Evolutionary conservation across 768 basidiomycete genomes (phyloP).

Genomic region (Pleurotus eryngii): DNA sequence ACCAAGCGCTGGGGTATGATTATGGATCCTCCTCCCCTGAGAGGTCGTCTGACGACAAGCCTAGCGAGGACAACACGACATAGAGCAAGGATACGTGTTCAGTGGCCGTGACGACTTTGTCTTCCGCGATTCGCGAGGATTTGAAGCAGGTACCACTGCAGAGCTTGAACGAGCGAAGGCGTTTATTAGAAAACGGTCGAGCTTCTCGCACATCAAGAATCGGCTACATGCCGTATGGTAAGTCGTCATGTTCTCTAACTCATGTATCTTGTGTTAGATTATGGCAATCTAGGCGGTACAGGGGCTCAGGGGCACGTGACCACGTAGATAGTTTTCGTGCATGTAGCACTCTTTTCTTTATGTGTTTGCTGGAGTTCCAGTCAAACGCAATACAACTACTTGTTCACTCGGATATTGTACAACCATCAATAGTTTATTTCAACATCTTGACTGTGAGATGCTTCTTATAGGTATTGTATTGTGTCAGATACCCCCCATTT

Average conservation of each 20-base stretch:
- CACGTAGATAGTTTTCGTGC: too few species aligned
- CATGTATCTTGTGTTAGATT: neutral
- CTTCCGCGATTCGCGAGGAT: conserved; percentile 40
- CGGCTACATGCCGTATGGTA: conserved; percentile 39
- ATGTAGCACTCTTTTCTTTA: too few species aligned
- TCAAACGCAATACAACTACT: too few species aligned
- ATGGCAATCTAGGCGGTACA: too few species aligned
- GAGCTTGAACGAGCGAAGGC: conserved; percentile 25
- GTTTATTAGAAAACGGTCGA: conserved; percentile 27
- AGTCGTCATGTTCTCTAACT: neutral
- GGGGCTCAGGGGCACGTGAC: too few species aligned
- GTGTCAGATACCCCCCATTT: conserved; percentile 22
- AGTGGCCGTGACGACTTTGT: conserved; percentile 28
- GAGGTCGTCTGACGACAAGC: neutral
- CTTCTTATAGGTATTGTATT: conserved; percentile 34
- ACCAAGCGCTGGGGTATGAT: conserved; percentile 11
- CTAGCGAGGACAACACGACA: conserved; percentile 33
- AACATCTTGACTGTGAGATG: too few species aligned
- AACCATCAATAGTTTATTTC: too few species aligned
- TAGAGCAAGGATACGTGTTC: conserved; percentile 26
- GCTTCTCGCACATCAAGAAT: conserved; percentile 13
- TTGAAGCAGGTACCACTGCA: conserved; percentile 29
- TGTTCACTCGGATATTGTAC: too few species aligned
- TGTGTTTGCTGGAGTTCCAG: too few species aligned
- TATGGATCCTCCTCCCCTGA: neutral